Percentiles rank a stretch among this genome's conserved stretches.
Evolutionary conservation across 495 filamentous ascomycete genomes (phyloP).

Genomic region (Hyaloscypha finlandica): DNA sequence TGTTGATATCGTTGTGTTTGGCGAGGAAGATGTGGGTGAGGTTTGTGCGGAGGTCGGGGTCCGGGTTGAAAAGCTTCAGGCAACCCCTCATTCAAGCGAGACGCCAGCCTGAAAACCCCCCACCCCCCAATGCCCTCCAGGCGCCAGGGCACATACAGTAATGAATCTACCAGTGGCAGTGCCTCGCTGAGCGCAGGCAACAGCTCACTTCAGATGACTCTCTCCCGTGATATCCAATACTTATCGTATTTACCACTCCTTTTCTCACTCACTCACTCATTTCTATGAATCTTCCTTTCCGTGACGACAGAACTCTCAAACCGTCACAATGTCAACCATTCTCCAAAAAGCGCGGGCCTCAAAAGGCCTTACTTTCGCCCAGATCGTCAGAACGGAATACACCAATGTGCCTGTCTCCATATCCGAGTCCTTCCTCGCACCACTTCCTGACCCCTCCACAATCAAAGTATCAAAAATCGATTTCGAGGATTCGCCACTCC

Average conservation of each 20-base stretch:
- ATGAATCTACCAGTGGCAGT: neutral
- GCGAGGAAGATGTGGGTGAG: neutral
- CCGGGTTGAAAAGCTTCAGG: too few species aligned
- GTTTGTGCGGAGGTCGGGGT: neutral
- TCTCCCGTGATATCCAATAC: neutral
- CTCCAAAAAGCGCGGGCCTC: constrained; percentile 12
- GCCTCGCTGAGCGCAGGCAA: constrained; percentile 5
- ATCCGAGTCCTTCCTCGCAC: constrained; percentile 36
- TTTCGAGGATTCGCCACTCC: constrained; percentile 51
- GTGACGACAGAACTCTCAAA: neutral
- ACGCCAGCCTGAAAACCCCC: neutral
- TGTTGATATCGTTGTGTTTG: neutral
- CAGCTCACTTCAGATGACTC: neutral
- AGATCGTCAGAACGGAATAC: constrained; percentile 33
- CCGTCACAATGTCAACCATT: constrained; percentile 19
- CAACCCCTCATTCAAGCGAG: neutral
- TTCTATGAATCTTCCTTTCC: neutral
- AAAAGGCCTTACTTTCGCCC: neutral
- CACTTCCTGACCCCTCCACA: constrained; percentile 26
- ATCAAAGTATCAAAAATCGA: constrained; percentile 47
- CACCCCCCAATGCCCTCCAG: too few species aligned
- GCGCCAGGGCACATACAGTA: neutral
- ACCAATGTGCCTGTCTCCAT: constrained; percentile 35
- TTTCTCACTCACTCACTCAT: neutral
- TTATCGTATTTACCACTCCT: neutral